A percentile compares a stretch with the other conserved stretches of the same genome.
Evolutionary conservation across 495 filamentous ascomycete species (phyloP).

Genomic region (Penicillium ochrochloron): DNA sequence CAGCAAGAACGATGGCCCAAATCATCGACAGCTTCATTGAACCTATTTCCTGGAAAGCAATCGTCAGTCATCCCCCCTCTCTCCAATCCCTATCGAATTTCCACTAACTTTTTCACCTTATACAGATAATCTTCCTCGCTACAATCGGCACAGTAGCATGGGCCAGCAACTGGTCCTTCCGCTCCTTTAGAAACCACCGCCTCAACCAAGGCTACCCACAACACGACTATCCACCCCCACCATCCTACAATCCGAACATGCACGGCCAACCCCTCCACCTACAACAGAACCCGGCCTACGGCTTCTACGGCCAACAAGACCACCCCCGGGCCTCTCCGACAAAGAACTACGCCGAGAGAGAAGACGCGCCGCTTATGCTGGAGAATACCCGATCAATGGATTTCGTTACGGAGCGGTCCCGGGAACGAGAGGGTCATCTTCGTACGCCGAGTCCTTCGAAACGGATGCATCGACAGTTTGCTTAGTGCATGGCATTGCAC

Average conservation of each 20-base stretch:
- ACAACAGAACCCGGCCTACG: conserved; percentile 34
- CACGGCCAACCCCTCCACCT: conserved; percentile 30
- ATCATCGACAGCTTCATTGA: conserved; percentile 77
- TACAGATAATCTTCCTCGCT: conserved; percentile 47
- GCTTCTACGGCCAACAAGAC: conserved; percentile 33
- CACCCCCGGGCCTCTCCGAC: conserved; percentile 21
- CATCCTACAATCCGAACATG: conserved; percentile 29
- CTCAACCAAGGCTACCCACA: conserved; percentile 41
- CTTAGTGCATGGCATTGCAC: conserved; percentile 9
- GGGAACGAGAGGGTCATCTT: conserved; percentile 41
- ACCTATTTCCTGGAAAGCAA: conserved; percentile 73
- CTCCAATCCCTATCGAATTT: neutral
- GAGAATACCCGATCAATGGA: conserved; percentile 38
- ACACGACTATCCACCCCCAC: conserved; percentile 28
- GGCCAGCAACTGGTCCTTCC: conserved; percentile 54
- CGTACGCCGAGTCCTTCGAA: conserved; percentile 49
- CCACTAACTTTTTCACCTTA: conserved; percentile 20
- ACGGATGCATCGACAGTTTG: conserved; percentile 33
- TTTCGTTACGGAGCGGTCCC: conserved; percentile 43
- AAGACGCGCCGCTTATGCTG: conserved; percentile 41
- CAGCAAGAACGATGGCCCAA: conserved; percentile 78
- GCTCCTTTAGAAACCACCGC: conserved; percentile 46
- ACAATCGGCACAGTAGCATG: conserved; percentile 49
- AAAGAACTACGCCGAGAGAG: conserved; percentile 29
- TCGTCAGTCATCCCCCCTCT: conserved; percentile 48